Conservation (phyloP, 352 stramenopile species). For the Plasmopara viticola region DNA sequence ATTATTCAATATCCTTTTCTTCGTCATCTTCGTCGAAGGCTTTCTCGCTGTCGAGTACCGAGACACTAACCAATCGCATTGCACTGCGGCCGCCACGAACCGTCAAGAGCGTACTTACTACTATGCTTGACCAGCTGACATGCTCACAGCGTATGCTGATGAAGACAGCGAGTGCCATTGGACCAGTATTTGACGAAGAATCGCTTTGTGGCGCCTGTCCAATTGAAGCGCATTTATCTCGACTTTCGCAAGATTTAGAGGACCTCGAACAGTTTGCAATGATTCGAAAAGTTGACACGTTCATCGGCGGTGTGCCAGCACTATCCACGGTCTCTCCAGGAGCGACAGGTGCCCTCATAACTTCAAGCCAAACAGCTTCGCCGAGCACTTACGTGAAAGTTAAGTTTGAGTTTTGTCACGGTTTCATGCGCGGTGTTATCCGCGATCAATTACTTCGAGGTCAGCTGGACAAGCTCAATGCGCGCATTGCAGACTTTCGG, state of each 20-base stretch:
- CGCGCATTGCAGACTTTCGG: slow-evolving; percentile 60
- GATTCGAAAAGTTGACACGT: slow-evolving; percentile 72
- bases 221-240: slow-evolving; percentile 63
- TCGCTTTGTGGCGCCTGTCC: slow-evolving; percentile 58
- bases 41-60: slow-evolving; percentile 6
- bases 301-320: slow-evolving; percentile 55
- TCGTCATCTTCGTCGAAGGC: slow-evolving; percentile 6
- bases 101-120: slow-evolving; percentile 81
- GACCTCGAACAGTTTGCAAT: slow-evolving; percentile 69
- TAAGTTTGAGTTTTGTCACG: slow-evolving; percentile 83
- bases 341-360: slow-evolving; percentile 7
- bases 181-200: slow-evolving; percentile 68
- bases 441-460: slow-evolving; percentile 75
- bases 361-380: slow-evolving; percentile 16
- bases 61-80: slow-evolving; percentile 65
- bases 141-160: slow-evolving; percentile 82
- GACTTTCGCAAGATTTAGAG: slow-evolving; percentile 61
- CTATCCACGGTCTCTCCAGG: slow-evolving; percentile 16
- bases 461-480: slow-evolving; percentile 75
- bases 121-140: slow-evolving; percentile 73
- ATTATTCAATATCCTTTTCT: slow-evolving; percentile 12
- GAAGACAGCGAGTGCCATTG: slow-evolving; percentile 83
- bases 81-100: slow-evolving; percentile 62
- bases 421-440: slow-evolving; percentile 83
- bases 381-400: slow-evolving; percentile 43